Base-by-base conservation (phyloP, 352 stramenopile genomes). In the Phytophthora sansomeana region DNA sequence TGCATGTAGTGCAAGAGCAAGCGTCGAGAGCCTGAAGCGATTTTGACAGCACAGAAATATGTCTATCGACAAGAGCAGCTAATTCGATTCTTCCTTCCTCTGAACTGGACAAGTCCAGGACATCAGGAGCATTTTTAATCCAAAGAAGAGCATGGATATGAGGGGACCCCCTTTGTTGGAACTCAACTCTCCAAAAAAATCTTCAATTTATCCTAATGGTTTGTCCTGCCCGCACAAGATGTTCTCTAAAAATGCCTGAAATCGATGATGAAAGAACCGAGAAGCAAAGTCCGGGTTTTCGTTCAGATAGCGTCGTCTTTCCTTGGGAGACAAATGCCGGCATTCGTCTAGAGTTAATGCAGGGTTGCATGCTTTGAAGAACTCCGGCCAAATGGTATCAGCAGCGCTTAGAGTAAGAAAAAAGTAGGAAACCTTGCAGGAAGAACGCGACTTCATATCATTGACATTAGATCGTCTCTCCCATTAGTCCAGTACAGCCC, bases 381-480 rank as follows among this genome's bases (percentile, higher is more conserved):
- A 70, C n/a, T 74, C 62, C 0, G 58, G 65, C 58, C 60, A 78
- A 0, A 59, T 72, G 39, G 14, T 38, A 30, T 58, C 2, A 1
- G 70, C 64, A 7, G 58, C 70, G 33, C 66, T 78, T 1, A 72
- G 5, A 0, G 62, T 66, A 29, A 71, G 60, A 16, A 51, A 51
- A 65, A 33, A 63, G 46, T 65, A 4, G 61, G 62, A 24, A 24
- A 68, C 5, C 44, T 24, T 10, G 21, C 65, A 0, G 29, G 17
- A 0, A 75, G 35, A 2, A 59, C 51, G 8, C n/a, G 48, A 9
- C 19, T 55, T 0, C 49, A 41, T 6, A 67, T 48, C 58, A 60
- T 67, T 24, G 21, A 24, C 21, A 24, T 24, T 24, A 24, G 21
- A 24, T 3, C 21, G 21, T 24, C 21, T 24, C 21, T 24, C 21